phyloP scores from a whole-genome alignment of 2,329 filamentous ascomycete genomes.

The Trichoderma guizhouense region DNA sequence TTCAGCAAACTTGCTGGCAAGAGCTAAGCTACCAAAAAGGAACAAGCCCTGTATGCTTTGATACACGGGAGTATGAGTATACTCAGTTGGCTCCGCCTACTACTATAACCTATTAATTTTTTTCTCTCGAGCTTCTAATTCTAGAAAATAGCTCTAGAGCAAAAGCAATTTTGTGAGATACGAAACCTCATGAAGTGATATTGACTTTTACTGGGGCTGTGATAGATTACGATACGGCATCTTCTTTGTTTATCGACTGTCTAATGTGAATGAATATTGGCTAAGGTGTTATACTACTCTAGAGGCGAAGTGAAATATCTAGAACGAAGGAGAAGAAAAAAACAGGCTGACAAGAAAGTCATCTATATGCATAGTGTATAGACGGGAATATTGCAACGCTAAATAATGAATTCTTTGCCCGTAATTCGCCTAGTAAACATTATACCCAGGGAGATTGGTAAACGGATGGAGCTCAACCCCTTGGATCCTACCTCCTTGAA shows the following conservation, averaged over 20 bases:
- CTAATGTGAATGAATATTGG: not conserved
- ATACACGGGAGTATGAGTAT: not conserved
- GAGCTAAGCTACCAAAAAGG: constrained; percentile 25
- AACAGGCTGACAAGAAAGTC: not conserved
- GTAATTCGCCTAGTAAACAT: not conserved
- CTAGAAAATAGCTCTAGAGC: not conserved
- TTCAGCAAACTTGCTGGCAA: constrained; percentile 36
- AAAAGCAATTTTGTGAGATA: not conserved
- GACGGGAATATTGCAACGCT: not conserved
- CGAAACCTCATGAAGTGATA: not conserved
- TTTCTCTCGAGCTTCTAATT: not conserved
- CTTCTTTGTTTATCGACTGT: not conserved
- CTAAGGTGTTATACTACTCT: not conserved
- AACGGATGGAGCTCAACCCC: constrained; percentile 27
- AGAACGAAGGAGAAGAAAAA: not conserved
- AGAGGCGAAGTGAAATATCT: not conserved
- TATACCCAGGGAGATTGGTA: not conserved
- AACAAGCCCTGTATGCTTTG: not conserved
- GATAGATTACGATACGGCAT: not conserved
- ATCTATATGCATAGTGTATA: not conserved
- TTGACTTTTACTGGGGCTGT: not conserved
- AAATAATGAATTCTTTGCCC: not conserved
- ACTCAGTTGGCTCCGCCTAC: not conserved
- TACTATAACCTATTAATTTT: constrained; percentile 6
- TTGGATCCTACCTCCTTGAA: constrained; percentile 44